Evolutionary conservation across 139 green algal genomes (phyloP).

Genomic region (Chlamydomonas asymmetrica): DNA sequence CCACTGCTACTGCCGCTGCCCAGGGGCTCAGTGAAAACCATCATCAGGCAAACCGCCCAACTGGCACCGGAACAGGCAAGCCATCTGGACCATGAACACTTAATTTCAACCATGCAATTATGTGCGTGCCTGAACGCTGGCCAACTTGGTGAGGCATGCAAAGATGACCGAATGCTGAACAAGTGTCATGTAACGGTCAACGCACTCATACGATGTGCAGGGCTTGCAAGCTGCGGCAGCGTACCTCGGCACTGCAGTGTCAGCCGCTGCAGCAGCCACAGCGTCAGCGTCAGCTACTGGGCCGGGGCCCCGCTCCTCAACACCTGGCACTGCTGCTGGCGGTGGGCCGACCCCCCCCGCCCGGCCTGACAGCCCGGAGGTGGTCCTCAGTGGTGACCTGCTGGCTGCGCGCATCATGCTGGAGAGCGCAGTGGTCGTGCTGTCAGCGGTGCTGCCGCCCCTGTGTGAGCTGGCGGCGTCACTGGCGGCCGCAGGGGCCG

Average conservation of each 20-base stretch:
- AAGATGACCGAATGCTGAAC: too few species aligned
- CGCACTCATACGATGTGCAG: too few species aligned
- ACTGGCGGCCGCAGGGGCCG: not conserved
- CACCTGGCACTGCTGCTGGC: too few species aligned
- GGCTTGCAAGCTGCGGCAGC: conserved; percentile 9
- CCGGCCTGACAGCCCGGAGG: not conserved
- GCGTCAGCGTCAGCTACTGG: conserved; percentile 3
- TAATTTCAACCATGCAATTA: too few species aligned
- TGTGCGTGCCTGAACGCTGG: too few species aligned
- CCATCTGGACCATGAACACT: too few species aligned
- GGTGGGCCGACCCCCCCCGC: too few species aligned
- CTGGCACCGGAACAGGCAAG: conserved; percentile 33
- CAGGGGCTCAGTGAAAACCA: conserved; percentile 32
- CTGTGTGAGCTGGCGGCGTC: conserved; percentile 20
- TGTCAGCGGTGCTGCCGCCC: conserved; percentile 33
- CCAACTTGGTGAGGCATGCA: too few species aligned
- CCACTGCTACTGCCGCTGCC: too few species aligned
- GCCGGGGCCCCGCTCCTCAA: not conserved
- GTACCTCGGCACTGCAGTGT: conserved; percentile 5
- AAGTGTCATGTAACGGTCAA: too few species aligned
- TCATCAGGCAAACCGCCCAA: conserved; percentile 24
- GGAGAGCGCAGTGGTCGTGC: conserved; percentile 36
- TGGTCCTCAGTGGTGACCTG: too few species aligned
- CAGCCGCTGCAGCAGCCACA: not conserved
- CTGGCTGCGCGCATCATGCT: conserved; percentile 30